Percentiles rank a stretch among this genome's conserved stretches.
These are phyloP conservation scores for Nannizzia gypsea DNA, from an alignment of 2,329 filamentous ascomycete species.

Conservation along the genomic window DNA sequence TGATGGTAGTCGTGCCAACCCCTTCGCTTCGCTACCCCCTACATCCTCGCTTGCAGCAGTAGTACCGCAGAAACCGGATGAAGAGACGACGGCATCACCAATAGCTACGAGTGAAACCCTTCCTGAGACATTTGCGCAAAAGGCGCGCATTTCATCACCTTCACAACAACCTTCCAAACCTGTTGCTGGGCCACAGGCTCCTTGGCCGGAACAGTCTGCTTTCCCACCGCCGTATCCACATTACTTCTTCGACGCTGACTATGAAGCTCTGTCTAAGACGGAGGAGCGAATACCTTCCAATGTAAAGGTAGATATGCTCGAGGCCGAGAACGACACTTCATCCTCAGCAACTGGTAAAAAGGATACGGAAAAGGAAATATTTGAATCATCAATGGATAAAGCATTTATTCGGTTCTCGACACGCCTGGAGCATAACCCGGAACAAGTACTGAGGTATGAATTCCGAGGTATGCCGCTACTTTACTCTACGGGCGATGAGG, in stretches of 20 bases:
- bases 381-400: slow-evolving; percentile 63
- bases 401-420: slow-evolving; percentile 73
- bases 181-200: slow-evolving; percentile 39
- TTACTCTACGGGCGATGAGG: slow-evolving; percentile 64
- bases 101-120: slow-evolving; percentile 40
- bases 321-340: slow-evolving; percentile 23
- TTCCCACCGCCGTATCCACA: slow-evolving; percentile 62
- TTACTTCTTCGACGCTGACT: slow-evolving; percentile 81
- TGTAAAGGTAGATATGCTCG: slow-evolving; percentile 33
- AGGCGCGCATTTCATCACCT: slow-evolving; percentile 44
- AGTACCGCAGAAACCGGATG: slow-evolving; percentile 27
- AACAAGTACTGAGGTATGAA: slow-evolving; percentile 72
- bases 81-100: slow-evolving; percentile 14
- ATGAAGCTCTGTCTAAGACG: slow-evolving; percentile 61
- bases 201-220: slow-evolving; percentile 59
- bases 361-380: slow-evolving; percentile 50
- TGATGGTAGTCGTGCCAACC: slow-evolving; percentile 37
- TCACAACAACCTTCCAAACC: slow-evolving; percentile 14
- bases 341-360: slow-evolving; percentile 15
- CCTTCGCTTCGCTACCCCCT: slow-evolving; percentile 43
- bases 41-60: slow-evolving; percentile 34
- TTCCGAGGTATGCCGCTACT: slow-evolving; percentile 62
- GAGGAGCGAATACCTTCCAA: slow-evolving; percentile 40
- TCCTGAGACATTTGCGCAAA: slow-evolving; percentile 63
- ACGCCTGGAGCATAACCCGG: slow-evolving; percentile 64